Conservation (phyloP, 345 rosid species). For the Boechera divaricarpa region DNA sequence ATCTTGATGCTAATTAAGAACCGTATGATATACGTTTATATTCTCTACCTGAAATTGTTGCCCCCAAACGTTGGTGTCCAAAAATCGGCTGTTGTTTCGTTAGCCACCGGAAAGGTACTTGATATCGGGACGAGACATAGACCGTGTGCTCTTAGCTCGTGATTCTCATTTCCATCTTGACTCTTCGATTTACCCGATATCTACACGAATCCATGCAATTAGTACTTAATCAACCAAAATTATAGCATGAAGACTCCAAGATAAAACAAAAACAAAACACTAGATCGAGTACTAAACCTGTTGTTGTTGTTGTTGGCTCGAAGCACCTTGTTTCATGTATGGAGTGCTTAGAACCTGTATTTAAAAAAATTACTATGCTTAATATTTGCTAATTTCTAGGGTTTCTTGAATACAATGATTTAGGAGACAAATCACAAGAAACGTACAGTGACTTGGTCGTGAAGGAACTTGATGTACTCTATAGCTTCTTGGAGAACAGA, state of each 20-base stretch:
- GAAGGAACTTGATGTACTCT: constrained; percentile 86
- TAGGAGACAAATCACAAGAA: constrained; percentile 7
- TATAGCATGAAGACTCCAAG: constrained; percentile 8
- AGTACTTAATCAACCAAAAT: constrained; percentile 14
- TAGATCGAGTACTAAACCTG: constrained; percentile 53
- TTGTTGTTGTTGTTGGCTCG: constrained; percentile 67
- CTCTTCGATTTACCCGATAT: constrained; percentile 28
- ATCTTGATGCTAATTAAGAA: constrained; percentile 27
- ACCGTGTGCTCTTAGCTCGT: constrained; percentile 77
- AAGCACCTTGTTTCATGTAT: constrained; percentile 78
- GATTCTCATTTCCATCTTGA: constrained; percentile 53
- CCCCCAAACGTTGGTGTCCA: constrained; percentile 96
- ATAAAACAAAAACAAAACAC: background rate
- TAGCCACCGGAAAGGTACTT: constrained; percentile 78
- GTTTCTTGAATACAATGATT: constrained; percentile 9
- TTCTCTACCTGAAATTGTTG: constrained; percentile 48
- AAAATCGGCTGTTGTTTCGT: constrained; percentile 75
- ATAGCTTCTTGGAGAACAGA: constrained; percentile 99
- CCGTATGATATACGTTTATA: constrained; percentile 16
- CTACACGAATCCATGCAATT: constrained; percentile 15
- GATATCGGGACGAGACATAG: constrained; percentile 85
- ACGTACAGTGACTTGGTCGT: constrained; percentile 84
- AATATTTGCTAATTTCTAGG: constrained; percentile 20
- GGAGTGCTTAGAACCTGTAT: constrained; percentile 76
- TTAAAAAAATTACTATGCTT: constrained; percentile 15